phyloP scores from a whole-genome alignment of 345 rosid species.

The Citrus inodora region DNA sequence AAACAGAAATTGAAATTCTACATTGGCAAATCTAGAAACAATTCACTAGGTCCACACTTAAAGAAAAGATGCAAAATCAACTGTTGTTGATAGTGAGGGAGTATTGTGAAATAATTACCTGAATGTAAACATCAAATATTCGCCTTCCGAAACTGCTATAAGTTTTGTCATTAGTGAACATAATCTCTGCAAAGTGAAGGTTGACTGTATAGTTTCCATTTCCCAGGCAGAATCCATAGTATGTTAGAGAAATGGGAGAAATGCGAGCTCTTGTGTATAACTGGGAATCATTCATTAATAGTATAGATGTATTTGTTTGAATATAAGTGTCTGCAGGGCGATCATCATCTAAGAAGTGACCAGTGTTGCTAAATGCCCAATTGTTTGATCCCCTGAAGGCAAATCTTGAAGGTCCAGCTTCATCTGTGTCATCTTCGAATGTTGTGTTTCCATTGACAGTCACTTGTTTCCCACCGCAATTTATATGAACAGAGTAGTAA shows the following conservation, averaged over 20 bases:
- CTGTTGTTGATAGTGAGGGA: too few relatives aligned
- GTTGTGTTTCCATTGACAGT: conserved; percentile 3
- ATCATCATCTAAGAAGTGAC: conserved; percentile 37
- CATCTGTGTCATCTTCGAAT: conserved; percentile 28
- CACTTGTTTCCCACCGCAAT: conserved; percentile 37
- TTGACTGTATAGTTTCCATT: conserved; percentile 48
- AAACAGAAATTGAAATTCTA: too few relatives aligned
- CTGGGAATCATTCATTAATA: conserved; percentile 14
- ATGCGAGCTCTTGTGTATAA: conserved; percentile 40
- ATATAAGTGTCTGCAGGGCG: neutral
- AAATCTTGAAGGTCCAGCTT: conserved; percentile 27
- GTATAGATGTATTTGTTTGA: conserved; percentile 6
- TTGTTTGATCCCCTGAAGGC: neutral
- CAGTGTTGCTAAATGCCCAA: conserved; percentile 57
- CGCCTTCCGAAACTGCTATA: conserved; percentile 53
- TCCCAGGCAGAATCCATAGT: conserved; percentile 44
- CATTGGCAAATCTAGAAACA: too few relatives aligned
- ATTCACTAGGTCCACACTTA: too few relatives aligned
- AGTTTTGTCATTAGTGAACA: conserved; percentile 35
- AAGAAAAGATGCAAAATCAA: too few relatives aligned
- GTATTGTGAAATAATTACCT: conserved; percentile 32
- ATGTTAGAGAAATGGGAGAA: conserved; percentile 48
- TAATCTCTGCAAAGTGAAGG: conserved; percentile 79
- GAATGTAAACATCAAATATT: conserved; percentile 60
- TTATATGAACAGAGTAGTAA: conserved; percentile 28